Base-by-base conservation (phyloP, 2,329 filamentous ascomycete genomes). In the Pseudonectria foliicola region DNA sequence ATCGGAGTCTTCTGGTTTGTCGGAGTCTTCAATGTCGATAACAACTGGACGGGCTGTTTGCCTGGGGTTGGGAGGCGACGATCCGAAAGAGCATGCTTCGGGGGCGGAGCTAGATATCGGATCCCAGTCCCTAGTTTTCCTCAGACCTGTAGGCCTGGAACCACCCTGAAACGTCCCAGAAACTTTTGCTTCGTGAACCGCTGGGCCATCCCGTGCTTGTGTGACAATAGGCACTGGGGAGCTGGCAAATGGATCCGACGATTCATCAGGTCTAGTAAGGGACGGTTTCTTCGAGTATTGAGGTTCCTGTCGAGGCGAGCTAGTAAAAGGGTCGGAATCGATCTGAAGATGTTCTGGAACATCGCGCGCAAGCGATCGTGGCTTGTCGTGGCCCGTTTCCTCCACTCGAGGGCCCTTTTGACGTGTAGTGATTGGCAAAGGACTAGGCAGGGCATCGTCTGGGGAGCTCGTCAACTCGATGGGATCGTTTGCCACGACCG, bases 101-200 rank as follows among this genome's bases (percentile, higher is more conserved):
- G 70, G 71, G 4, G 68, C 69, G 1, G 68, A 73, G 48, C 70
- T 75, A 0, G 70, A 74, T 33, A 73, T 73, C 0, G 67, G 69
- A 45, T 72, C 68, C 68, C 67, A 71, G 1, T 55, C 53, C 3
- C 49, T 31, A 10, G 41, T 25, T 29, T 42, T 4, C 29, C 29
- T 7, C 31, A 24, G 7, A 27, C 35, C 12, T 41, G 43, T 6
- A 29, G 21, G 2, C 25, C 28, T 13, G 42, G 21, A 7, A 11
- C 8, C 7, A 10, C 27, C 10, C 6, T 5, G 12, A 6, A 18
- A 16, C n/a, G 28, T 21, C 18, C 5, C 18, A 21, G 18, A 21
- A 5, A 8, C 5, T 6, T 8, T 8, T 21, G 18, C 18, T 21
- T 5, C 5, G 18, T 21, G 18, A 5, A 21, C 5, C 18, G 18